These are phyloP conservation scores for Rhizophora apiculata DNA, from an alignment of 345 rosid genomes.

Conservation along the genomic window DNA sequence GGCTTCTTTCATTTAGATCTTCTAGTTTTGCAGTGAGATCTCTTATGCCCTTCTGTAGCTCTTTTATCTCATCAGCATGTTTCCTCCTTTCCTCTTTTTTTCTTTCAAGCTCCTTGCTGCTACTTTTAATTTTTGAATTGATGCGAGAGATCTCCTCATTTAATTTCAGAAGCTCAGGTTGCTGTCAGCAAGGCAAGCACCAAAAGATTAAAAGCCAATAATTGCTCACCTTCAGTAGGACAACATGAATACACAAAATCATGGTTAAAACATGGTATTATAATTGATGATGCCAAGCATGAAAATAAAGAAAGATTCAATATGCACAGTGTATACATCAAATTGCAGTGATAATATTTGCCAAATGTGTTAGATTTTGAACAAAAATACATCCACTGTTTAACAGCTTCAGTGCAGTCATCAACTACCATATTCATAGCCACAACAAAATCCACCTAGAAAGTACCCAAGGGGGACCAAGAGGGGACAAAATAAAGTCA, in stretches of 20 bases:
- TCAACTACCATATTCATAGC: background rate
- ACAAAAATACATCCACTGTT: background rate
- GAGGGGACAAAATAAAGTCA: no score
- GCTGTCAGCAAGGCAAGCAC: slow-evolving; percentile 40
- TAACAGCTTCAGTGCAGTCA: background rate
- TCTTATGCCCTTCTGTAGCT: slow-evolving; percentile 59
- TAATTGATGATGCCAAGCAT: background rate
- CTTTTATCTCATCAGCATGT: slow-evolving; percentile 58
- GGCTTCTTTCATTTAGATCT: slow-evolving; percentile 67
- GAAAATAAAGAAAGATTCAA: background rate
- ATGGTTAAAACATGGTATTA: background rate
- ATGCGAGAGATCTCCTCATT: slow-evolving; percentile 84
- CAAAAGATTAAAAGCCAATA: slow-evolving; percentile 13
- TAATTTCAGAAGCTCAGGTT: slow-evolving; percentile 87
- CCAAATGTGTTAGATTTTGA: background rate
- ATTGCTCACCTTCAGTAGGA: slow-evolving; percentile 1
- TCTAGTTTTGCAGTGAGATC: slow-evolving; percentile 75
- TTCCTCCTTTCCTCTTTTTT: slow-evolving; percentile 70
- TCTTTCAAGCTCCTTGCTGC: slow-evolving; percentile 69
- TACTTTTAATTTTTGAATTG: slow-evolving; percentile 77
- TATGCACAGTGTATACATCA: background rate
- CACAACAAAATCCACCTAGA: no score
- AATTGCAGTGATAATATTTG: background rate
- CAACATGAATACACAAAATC: background rate
- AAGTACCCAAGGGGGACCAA: no score